A percentile compares a stretch with the other conserved stretches of the same genome.
Conservation (phyloP, 2,329 filamentous ascomycete species). For the Sporothrix pseudoabietina region DNA sequence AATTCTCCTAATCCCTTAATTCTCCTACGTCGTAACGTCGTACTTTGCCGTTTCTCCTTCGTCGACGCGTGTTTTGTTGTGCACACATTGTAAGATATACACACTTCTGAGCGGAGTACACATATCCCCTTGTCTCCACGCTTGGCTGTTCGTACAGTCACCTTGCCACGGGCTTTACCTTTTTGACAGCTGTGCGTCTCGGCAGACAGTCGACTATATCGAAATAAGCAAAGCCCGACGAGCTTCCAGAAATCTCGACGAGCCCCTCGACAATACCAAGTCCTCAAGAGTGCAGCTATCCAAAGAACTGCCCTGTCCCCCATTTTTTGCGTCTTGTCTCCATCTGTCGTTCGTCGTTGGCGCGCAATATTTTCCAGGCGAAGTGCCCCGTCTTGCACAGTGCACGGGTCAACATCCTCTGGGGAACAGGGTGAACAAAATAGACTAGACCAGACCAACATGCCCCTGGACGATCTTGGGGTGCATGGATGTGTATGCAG, state of each 20-base stretch:
- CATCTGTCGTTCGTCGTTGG: background rate
- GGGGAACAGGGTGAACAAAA: background rate
- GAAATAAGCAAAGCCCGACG: background rate
- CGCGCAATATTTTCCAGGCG: background rate
- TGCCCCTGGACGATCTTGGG: constrained; percentile 9
- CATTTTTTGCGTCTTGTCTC: background rate
- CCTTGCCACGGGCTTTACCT: background rate
- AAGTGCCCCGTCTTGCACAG: background rate
- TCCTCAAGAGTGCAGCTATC: background rate
- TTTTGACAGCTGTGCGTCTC: background rate
- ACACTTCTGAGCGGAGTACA: background rate
- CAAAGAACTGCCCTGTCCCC: background rate
- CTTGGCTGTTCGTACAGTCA: background rate
- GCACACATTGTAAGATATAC: background rate
- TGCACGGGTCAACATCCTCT: background rate
- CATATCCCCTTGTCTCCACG: background rate
- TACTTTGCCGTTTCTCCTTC: background rate
- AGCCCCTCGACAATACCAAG: background rate
- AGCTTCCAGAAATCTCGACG: background rate
- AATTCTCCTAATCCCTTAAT: background rate
- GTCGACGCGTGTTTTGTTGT: background rate
- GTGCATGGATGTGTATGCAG: background rate
- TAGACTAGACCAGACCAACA: background rate
- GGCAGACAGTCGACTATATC: background rate
- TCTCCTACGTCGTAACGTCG: background rate